Evolutionary conservation across 2,329 filamentous ascomycete genomes (phyloP).

Genomic region (Colletotrichum sp.): DNA sequence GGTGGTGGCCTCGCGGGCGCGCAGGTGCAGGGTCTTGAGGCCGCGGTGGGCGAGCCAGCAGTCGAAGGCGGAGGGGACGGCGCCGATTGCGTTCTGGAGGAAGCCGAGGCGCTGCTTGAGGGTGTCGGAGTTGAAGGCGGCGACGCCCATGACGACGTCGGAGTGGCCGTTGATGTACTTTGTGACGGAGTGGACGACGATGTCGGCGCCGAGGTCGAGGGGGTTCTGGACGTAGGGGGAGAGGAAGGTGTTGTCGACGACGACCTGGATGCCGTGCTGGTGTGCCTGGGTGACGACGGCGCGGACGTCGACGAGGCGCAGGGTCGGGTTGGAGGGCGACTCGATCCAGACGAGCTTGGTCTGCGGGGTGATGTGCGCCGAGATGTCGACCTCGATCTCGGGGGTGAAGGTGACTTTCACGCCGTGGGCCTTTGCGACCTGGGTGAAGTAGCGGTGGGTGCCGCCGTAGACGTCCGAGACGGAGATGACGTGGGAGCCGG

Average conservation of each 20-base stretch:
- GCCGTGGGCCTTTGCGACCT: constrained; percentile 93
- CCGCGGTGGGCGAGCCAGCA: constrained; percentile 98
- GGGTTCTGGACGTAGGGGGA: constrained; percentile 97
- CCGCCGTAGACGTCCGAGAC: constrained; percentile 98
- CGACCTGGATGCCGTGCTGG: constrained; percentile 86
- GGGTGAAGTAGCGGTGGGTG: constrained; percentile 98
- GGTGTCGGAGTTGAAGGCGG: constrained; percentile 88
- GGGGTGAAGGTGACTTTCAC: constrained; percentile 95
- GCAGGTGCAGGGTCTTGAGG: constrained; percentile 94
- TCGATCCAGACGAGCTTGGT: constrained; percentile 99
- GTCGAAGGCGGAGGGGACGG: constrained; percentile 93
- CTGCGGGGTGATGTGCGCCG: constrained; percentile 81
- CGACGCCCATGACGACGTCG: constrained; percentile 97
- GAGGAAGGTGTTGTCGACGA: constrained; percentile 99
- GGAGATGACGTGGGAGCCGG: constrained; percentile 92
- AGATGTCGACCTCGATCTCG: constrained; percentile 87
- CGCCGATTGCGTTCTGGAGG: constrained; percentile 96
- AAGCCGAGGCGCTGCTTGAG: constrained; percentile 82
- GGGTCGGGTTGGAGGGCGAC: constrained; percentile 90
- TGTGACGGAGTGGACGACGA: constrained; percentile 95
- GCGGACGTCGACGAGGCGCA: constrained; percentile 90
- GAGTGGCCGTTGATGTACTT: constrained; percentile 99
- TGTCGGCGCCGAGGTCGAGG: constrained; percentile 91
- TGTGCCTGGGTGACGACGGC: constrained; percentile 85
- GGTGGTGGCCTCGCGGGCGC: constrained; percentile 80